Evolutionary conservation across 371 early-diverging fungal genomes (phyloP).

Genomic region (Actinomortierella ambigua): DNA sequence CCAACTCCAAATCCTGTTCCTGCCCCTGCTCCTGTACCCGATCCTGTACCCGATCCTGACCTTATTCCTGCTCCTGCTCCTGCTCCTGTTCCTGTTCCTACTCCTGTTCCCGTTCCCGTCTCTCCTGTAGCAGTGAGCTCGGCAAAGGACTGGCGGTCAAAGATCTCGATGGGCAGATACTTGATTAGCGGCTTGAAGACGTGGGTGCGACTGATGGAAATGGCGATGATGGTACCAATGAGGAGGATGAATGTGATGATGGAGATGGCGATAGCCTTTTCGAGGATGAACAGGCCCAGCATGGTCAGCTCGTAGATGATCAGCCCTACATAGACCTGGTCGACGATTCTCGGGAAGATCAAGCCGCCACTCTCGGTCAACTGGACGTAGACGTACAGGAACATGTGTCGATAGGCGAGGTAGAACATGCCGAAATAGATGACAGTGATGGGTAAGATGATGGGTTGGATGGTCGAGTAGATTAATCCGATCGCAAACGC

Average conservation of each 20-base stretch:
- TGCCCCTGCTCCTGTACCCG: too few relatives aligned
- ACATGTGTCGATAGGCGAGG: constrained; percentile 81
- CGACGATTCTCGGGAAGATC: constrained; percentile 69
- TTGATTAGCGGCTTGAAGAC: constrained; percentile 27
- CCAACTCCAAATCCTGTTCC: too few relatives aligned
- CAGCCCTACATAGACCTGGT: constrained; percentile 72
- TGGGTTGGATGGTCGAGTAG: constrained; percentile 82
- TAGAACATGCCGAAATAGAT: constrained; percentile 77
- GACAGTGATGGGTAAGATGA: constrained; percentile 76
- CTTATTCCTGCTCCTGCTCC: too few relatives aligned
- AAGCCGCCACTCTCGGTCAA: constrained; percentile 65
- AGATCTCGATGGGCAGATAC: constrained; percentile 25
- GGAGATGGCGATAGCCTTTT: constrained; percentile 25
- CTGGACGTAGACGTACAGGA: constrained; percentile 76
- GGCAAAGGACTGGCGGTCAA: constrained; percentile 5
- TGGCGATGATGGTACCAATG: constrained; percentile 11
- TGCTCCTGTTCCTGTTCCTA: too few relatives aligned
- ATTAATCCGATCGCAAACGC: constrained; percentile 59
- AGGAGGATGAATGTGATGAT: constrained; percentile 28
- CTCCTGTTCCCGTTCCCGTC: too few relatives aligned
- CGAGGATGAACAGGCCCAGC: constrained; percentile 54
- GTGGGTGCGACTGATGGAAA: constrained; percentile 15
- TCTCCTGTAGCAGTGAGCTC: too few relatives aligned
- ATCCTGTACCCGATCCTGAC: too few relatives aligned
- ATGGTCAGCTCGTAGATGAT: constrained; percentile 73